phyloP scores from a whole-genome alignment of 371 early-diverging fungal species.

The Mucor lusitanicus region DNA sequence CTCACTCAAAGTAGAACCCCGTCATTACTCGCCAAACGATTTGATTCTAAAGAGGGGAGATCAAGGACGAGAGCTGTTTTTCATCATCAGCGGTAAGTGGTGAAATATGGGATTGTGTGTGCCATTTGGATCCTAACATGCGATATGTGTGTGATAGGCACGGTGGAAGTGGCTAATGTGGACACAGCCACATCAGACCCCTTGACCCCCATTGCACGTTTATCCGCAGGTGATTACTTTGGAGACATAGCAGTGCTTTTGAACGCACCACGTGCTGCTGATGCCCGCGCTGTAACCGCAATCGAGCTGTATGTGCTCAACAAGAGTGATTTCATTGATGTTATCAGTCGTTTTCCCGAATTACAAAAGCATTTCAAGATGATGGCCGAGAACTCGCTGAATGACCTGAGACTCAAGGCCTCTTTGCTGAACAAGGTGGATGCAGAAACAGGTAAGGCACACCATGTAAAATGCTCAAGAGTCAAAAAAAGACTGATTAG shows the following conservation, averaged over 20 bases:
- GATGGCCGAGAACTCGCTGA: conserved; percentile 29
- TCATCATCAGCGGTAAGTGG: conserved; percentile 72
- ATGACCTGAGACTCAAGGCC: conserved; percentile 25
- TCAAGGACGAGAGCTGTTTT: conserved; percentile 76
- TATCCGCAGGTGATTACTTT: conserved; percentile 63
- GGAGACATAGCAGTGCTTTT: conserved; percentile 83
- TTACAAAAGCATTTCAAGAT: conserved; percentile 28
- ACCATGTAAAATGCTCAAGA: too few relatives aligned
- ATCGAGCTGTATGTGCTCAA: conserved; percentile 57
- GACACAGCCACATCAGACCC: conserved; percentile 3
- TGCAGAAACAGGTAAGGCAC: not conserved
- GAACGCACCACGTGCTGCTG: conserved; percentile 78
- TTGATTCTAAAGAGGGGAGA: conserved; percentile 69
- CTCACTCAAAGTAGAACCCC: conserved; percentile 54
- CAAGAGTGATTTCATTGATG: conserved; percentile 46
- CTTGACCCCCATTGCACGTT: conserved; percentile 21
- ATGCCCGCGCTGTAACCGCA: conserved; percentile 66
- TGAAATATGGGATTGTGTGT: too few relatives aligned
- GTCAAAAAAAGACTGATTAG: too few relatives aligned
- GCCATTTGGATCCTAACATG: too few relatives aligned
- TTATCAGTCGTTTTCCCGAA: conserved; percentile 47
- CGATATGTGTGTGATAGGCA: conserved; percentile 21
- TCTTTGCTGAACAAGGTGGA: conserved; percentile 1
- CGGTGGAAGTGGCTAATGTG: conserved; percentile 33
- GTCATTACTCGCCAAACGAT: conserved; percentile 50